Percentiles rank a stretch among this genome's conserved stretches.
Evolutionary conservation across 768 basidiomycete species (phyloP).

Genomic region (Russula emetica): DNA sequence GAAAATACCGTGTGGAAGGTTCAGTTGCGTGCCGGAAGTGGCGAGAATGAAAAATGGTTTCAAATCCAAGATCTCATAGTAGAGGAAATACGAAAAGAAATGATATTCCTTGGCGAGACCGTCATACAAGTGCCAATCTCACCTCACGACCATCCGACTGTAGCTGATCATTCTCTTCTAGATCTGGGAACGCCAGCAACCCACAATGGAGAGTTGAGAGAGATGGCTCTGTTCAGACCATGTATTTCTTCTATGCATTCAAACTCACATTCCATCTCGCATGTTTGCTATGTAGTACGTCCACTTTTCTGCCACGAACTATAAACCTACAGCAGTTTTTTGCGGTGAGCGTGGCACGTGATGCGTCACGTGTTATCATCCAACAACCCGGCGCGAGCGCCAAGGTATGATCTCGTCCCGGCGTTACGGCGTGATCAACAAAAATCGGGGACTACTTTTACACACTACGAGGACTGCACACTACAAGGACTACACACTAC

Average conservation of each 20-base stretch:
- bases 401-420: slow-evolving; percentile 10
- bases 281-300: background rate
- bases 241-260: background rate
- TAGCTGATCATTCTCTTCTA: slow-evolving; percentile 10
- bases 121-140: slow-evolving; percentile 69
- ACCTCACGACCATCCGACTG: slow-evolving; percentile 12
- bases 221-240: background rate
- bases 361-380: background rate
- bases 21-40: slow-evolving; percentile 71
- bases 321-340: too few species aligned
- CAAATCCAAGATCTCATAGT: slow-evolving; percentile 96
- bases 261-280: background rate
- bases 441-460: too few species aligned
- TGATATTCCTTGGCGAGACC: slow-evolving; percentile 98
- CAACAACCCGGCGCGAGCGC: slow-evolving; percentile 18
- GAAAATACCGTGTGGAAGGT: slow-evolving; percentile 92
- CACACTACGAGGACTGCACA: too few species aligned
- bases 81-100: slow-evolving; percentile 92
- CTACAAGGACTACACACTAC: too few species aligned
- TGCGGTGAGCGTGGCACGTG: background rate
- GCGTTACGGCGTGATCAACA: slow-evolving; percentile 14
- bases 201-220: background rate
- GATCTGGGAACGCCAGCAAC: slow-evolving; percentile 25
- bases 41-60: slow-evolving; percentile 90
- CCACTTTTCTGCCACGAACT: background rate